Base-by-base conservation (phyloP, 176 grass and related monocot species). In the Puccinellia tenuiflora region DNA sequence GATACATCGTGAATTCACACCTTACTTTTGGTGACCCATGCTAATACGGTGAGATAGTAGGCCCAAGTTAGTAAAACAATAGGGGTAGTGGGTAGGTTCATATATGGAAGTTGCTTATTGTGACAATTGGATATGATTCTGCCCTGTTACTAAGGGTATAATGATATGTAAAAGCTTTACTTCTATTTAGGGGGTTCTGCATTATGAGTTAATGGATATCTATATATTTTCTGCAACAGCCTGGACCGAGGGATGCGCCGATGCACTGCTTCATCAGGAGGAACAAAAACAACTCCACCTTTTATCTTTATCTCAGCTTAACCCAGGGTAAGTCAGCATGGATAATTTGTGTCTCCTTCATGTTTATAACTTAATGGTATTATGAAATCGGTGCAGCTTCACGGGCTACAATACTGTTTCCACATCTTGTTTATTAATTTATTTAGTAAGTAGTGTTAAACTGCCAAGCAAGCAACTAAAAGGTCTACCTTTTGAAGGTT, bases 181-280 rank as follows among this genome's bases (percentile, higher is more conserved):
- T 59, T 33, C 28, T 82, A 0, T 63, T 33, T 40, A 13, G 3
- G 66, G 66, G 9, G 30, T 22, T 57, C 48, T 21, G 37, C 5
- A 33, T 69, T 28, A 50, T 21, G 16, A 86, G 77, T 59, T 60
- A 46, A 38, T 76, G 42, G 29, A 68, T 33, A 1, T 50, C 4
- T 31, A 17, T 31, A 17, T 38, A 16, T 87, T 61, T 47, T 56
- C 69, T 76, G 25, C 57, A 68, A 68, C 89, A 98, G 96, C 85
- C 96, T 64, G 92, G 92, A 63, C 92, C 92, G 10, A 91, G 79
- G 33, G 91, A 93, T 91, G 84, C 71, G 39, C 90, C 93, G 53
- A 91, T 98, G 81, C 96, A 95, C 33, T 98, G 96, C 83, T 95
- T 98, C 69, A 98, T 98, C 67, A 90, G 59, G 79, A 95, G 96